A percentile compares a stretch with the other conserved stretches of the same genome.
Evolutionary conservation across 208 protist species (phyloP).

Genomic region (Trypanosomatidae sp.): DNA sequence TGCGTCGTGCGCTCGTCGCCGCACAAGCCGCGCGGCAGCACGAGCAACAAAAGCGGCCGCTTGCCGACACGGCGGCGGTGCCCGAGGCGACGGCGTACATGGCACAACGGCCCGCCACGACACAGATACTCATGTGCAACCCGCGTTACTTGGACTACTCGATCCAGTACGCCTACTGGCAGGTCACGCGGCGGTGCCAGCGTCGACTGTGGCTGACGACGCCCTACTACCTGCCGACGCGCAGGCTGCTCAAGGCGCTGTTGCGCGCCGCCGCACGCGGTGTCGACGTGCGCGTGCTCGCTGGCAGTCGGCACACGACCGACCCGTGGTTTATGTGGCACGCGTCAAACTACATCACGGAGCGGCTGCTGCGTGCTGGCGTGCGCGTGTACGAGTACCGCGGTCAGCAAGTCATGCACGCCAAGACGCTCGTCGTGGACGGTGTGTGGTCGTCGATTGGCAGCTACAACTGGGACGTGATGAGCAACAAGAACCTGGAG

Average conservation of each 20-base stretch:
- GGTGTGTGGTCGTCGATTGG: slow-evolving; percentile 84
- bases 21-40: slow-evolving; percentile 39
- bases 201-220: slow-evolving; percentile 84
- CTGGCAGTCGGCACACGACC: slow-evolving; percentile 67
- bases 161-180: slow-evolving; percentile 84
- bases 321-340: slow-evolving; percentile 91
- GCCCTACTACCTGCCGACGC: slow-evolving; percentile 84
- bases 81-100: slow-evolving; percentile 54
- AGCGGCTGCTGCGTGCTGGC: slow-evolving; percentile 46
- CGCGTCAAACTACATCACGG: slow-evolving; percentile 78
- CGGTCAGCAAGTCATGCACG: slow-evolving; percentile 80
- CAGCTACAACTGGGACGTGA: slow-evolving; percentile 89
- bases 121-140: slow-evolving; percentile 80
- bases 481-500: slow-evolving; percentile 89
- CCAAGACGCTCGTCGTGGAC: slow-evolving; percentile 88
- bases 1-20: slow-evolving; percentile 21
- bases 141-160: slow-evolving; percentile 72
- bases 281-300: slow-evolving; percentile 84
- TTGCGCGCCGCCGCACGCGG: slow-evolving; percentile 62
- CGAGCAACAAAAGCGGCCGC: slow-evolving; percentile 14
- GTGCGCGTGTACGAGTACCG: slow-evolving; percentile 88
- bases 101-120: slow-evolving; percentile 16
- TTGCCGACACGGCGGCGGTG: slow-evolving; percentile 53
- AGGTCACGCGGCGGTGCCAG: slow-evolving; percentile 68
- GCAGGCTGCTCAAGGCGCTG: slow-evolving; percentile 64